Evolutionary conservation across 768 basidiomycete species (phyloP).

Genomic region (Xerocomellus dryophilus): DNA sequence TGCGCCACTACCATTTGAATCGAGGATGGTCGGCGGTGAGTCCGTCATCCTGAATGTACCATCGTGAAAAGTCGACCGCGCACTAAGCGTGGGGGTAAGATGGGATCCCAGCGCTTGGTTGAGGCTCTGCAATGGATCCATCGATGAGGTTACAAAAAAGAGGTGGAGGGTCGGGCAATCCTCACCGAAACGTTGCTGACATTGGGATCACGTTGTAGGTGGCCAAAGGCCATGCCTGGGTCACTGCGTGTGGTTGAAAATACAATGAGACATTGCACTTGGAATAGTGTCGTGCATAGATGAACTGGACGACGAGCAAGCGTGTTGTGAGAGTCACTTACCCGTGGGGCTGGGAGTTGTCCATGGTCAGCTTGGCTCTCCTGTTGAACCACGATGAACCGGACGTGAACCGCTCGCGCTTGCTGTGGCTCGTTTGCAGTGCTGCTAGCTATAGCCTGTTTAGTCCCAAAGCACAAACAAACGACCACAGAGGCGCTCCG

Average conservation of each 20-base stretch:
- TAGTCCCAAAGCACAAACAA: slow-evolving; percentile 20
- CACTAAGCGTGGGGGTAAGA: slow-evolving; percentile 38
- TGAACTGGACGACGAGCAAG: neutral
- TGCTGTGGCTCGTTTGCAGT: slow-evolving; percentile 34
- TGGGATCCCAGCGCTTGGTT: slow-evolving; percentile 60
- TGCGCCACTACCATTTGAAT: slow-evolving; percentile 24
- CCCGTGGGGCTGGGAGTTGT: slow-evolving; percentile 35
- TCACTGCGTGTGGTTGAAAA: slow-evolving; percentile 42
- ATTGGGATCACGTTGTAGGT: slow-evolving; percentile 54
- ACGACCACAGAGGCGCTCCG: slow-evolving; percentile 17
- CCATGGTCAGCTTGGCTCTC: slow-evolving; percentile 26
- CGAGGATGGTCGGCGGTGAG: slow-evolving; percentile 32
- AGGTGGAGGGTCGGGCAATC: slow-evolving; percentile 21
- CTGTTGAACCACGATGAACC: slow-evolving; percentile 37
- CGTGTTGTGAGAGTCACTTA: slow-evolving; percentile 24
- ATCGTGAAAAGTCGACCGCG: slow-evolving; percentile 34
- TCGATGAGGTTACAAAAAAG: slow-evolving; percentile 22
- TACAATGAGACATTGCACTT: slow-evolving; percentile 12
- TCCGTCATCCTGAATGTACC: slow-evolving; percentile 28
- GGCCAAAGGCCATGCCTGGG: slow-evolving; percentile 58
- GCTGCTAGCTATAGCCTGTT: slow-evolving; percentile 17
- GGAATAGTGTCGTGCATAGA: neutral
- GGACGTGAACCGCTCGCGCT: slow-evolving; percentile 33
- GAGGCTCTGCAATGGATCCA: slow-evolving; percentile 42
- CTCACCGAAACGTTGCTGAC: slow-evolving; percentile 61